phyloP scores from a whole-genome alignment of 108 stramenopile genomes.

The Skeletonema potamos region DNA sequence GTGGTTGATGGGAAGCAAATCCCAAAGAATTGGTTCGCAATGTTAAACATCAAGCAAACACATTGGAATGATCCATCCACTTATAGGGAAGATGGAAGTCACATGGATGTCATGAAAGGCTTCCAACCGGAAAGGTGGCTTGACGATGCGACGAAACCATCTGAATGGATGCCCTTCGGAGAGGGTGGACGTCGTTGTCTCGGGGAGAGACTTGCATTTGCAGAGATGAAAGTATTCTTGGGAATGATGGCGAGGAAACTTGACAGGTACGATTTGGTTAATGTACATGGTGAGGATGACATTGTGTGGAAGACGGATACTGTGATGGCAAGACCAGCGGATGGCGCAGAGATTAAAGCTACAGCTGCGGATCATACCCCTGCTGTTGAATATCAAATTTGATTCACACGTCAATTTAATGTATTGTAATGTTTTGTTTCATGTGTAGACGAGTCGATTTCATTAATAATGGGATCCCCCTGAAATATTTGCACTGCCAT shows the following conservation, averaged over 20 bases:
- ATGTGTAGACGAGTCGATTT: not conserved
- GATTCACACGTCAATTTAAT: not conserved
- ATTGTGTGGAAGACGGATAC: conserved; percentile 13
- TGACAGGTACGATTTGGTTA: conserved; percentile 22
- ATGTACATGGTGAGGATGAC: not conserved
- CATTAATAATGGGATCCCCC: not conserved
- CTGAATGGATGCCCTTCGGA: conserved; percentile 53
- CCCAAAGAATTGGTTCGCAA: conserved; percentile 30
- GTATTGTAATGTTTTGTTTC: not conserved
- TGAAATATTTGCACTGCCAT: not conserved
- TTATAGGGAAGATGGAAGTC: conserved; percentile 15
- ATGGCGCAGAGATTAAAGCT: not conserved
- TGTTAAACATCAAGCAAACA: conserved; percentile 32
- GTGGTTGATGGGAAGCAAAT: conserved; percentile 48
- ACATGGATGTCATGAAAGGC: conserved; percentile 41
- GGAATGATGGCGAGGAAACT: conserved; percentile 51
- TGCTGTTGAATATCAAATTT: not conserved
- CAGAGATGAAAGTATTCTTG: conserved; percentile 59
- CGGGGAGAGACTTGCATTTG: conserved; percentile 38
- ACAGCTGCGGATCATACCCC: not conserved
- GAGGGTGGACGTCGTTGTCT: conserved; percentile 54
- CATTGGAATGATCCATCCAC: conserved; percentile 40
- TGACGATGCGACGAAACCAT: conserved; percentile 12
- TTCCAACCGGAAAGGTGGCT: conserved; percentile 48
- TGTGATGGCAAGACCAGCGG: conserved; percentile 16